Percentiles rank a stretch among this genome's conserved stretches.
Evolutionary conservation across 1,284 basidiomycete species (phyloP).

Genomic region (Coniophora puteana): DNA sequence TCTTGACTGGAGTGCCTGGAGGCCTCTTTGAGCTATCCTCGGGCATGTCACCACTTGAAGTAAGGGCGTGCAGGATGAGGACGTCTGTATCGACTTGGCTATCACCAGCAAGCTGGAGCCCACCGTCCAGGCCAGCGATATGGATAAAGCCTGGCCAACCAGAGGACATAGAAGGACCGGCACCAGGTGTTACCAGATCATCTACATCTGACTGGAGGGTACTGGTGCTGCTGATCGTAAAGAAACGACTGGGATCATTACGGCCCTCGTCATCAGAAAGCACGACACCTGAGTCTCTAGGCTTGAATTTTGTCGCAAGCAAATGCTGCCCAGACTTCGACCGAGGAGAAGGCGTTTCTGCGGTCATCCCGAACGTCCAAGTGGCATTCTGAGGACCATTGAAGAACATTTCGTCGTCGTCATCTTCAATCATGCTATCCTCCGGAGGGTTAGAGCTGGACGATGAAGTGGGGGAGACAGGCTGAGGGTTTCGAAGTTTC

Average conservation of each 20-base stretch:
- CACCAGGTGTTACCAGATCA: constrained; percentile 63
- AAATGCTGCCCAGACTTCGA: constrained; percentile 36
- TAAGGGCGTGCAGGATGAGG: constrained; percentile 70
- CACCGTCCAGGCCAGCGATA: constrained; percentile 37
- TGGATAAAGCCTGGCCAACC: constrained; percentile 59
- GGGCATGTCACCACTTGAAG: constrained; percentile 46
- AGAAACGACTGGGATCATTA: constrained; percentile 42
- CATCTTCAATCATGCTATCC: constrained; percentile 27
- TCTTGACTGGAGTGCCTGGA: constrained; percentile 80
- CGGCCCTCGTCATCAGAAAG: constrained; percentile 63
- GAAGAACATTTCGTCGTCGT: constrained; percentile 63
- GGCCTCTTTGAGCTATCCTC: constrained; percentile 53
- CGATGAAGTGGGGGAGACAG: constrained; percentile 47
- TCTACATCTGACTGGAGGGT: constrained; percentile 55
- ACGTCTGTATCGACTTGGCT: constrained; percentile 52
- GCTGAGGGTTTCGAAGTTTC: constrained; percentile 37
- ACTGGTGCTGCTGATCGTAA: constrained; percentile 46
- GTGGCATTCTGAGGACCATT: constrained; percentile 42
- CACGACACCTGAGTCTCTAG: constrained; percentile 63
- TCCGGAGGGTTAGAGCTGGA: constrained; percentile 29
- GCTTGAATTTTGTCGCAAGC: constrained; percentile 64
- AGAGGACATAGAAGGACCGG: constrained; percentile 47
- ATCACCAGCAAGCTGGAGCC: constrained; percentile 23
- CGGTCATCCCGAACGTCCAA: constrained; percentile 52
- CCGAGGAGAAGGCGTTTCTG: constrained; percentile 55